Percentiles rank a stretch among this genome's conserved stretches.
These are phyloP conservation scores for Rhizophagus clarus DNA, from an alignment of 192 early-diverging fungal genomes.

Conservation along the genomic window DNA sequence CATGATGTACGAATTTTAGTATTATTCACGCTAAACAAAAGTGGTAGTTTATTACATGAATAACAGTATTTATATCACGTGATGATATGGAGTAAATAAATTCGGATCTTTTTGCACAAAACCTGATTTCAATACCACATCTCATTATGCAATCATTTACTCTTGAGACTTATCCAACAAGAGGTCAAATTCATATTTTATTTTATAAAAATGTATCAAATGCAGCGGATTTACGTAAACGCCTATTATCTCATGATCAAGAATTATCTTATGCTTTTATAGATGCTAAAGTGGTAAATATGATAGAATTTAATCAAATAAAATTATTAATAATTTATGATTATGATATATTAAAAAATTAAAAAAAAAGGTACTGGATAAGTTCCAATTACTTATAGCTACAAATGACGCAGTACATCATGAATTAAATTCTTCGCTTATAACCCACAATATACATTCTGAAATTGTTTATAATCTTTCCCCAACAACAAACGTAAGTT, in stretches of 20 bases:
- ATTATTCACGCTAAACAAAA: too few species aligned
- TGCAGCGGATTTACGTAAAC: constrained; percentile 38
- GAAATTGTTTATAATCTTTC: constrained; percentile 65
- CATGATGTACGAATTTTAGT: too few species aligned
- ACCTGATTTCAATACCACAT: too few species aligned
- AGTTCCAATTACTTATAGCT: constrained; percentile 54
- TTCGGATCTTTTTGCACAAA: too few species aligned
- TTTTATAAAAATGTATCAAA: constrained; percentile 43
- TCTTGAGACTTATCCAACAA: constrained; percentile 39
- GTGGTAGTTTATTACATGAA: too few species aligned
- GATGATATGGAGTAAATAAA: too few species aligned
- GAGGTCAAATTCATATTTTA: constrained; percentile 37
- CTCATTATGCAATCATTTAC: constrained; percentile 41
- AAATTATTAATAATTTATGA: too few species aligned
- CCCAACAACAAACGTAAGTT: constrained; percentile 53
- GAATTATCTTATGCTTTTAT: constrained; percentile 42
- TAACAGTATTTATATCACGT: too few species aligned
- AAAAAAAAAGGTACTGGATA: constrained; percentile 48
- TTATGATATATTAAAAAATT: background rate
- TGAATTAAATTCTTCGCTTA: constrained; percentile 48
- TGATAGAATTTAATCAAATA: background rate
- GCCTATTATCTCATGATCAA: constrained; percentile 39
- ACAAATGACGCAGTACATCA: constrained; percentile 53
- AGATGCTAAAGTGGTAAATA: constrained; percentile 42
- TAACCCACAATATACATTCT: constrained; percentile 56